phyloP scores from a whole-genome alignment of 2,329 filamentous ascomycete genomes.

The Arthrinium puccinioides region DNA sequence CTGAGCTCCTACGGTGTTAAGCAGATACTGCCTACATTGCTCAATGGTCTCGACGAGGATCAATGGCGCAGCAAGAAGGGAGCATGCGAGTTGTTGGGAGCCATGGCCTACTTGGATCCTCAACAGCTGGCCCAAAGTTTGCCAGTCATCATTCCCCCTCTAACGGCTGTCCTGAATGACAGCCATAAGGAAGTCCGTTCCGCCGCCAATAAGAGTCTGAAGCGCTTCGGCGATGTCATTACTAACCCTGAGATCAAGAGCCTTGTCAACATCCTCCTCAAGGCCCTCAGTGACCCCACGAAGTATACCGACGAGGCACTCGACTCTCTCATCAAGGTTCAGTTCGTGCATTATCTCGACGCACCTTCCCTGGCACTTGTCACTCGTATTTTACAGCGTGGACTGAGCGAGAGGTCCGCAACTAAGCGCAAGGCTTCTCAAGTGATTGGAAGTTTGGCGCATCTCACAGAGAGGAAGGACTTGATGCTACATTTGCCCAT shows the following conservation, averaged over 20 bases:
- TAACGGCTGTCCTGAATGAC: slow-evolving; percentile 91
- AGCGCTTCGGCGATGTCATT: slow-evolving; percentile 97
- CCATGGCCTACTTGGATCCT: slow-evolving; percentile 97
- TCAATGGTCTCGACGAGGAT: slow-evolving; percentile 86
- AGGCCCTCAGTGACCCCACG: slow-evolving; percentile 93
- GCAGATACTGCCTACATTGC: slow-evolving; percentile 81
- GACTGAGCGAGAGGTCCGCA: slow-evolving; percentile 80
- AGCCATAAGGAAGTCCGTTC: slow-evolving; percentile 94
- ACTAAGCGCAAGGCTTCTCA: slow-evolving; percentile 96
- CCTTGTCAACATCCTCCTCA: slow-evolving; percentile 83
- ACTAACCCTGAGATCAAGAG: slow-evolving; percentile 95
- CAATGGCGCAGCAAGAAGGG: slow-evolving; percentile 99
- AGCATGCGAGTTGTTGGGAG: slow-evolving; percentile 90
- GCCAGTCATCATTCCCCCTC: slow-evolving; percentile 91
- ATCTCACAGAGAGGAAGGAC: slow-evolving; percentile 94
- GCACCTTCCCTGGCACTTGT: slow-evolving; percentile 91
- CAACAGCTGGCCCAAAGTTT: slow-evolving; percentile 88
- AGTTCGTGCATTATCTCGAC: slow-evolving; percentile 97
- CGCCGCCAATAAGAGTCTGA: slow-evolving; percentile 90
- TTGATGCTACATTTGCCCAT: slow-evolving; percentile 86
- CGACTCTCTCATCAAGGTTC: slow-evolving; percentile 93
- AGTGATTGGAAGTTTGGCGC: slow-evolving; percentile 94
- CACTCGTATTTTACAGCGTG: slow-evolving; percentile 90
- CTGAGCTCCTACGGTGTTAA: slow-evolving; percentile 95
- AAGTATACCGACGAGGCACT: slow-evolving; percentile 95